Evolutionary conservation across 768 basidiomycete genomes (phyloP), one percentile per base, ranked within the genome.

Genomic region (Boletus bicolor): DNA sequence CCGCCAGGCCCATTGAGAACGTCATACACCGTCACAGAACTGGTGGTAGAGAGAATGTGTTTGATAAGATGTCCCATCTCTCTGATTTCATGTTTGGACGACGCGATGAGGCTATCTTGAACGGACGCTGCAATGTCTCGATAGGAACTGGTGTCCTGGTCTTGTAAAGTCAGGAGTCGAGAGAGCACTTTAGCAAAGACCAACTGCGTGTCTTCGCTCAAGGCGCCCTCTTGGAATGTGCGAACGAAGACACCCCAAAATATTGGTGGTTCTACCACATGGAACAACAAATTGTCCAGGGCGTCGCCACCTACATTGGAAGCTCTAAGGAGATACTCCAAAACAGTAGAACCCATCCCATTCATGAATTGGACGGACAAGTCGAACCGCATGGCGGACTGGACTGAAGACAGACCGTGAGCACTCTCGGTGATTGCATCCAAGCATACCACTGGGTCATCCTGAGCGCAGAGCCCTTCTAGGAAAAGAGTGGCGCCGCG

Each of bases 101-200:
- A 80, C 34, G 14, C 44, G 12, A 57, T 41, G 37, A 71, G 70
- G 3, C 21, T 41, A 5, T 64, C 44, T 19, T 72, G 52, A 36
- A 77, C 67, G 21, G 36, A 47, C 2, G 56, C 49, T 1, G 77
- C 74, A 30, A 77, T 44, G 26, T 69, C 62, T 47, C 75, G 74
- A 58, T 82, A 80, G 0, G 70, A 61, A 4, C 58, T 67, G 0
- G 73, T 70, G 6, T 67, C 56, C 3, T 66, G 70, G 7, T 57
- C 63, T 1, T 77, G 71, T 6, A 82, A 63, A 1, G 61, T 66
- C 38, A 79, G 55, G 42, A 84, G 74, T 43, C 80, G 78, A 10
- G 78, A 69, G 6, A 85, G 73, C 2, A 82, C 62, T 76, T 72
- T 78, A 3, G 74, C 77, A 54, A 83, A 81, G 43, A 70, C 66